Base-by-base conservation (phyloP, 1,139 yeast species). In the Pneumocystis jirovecii region DNA sequence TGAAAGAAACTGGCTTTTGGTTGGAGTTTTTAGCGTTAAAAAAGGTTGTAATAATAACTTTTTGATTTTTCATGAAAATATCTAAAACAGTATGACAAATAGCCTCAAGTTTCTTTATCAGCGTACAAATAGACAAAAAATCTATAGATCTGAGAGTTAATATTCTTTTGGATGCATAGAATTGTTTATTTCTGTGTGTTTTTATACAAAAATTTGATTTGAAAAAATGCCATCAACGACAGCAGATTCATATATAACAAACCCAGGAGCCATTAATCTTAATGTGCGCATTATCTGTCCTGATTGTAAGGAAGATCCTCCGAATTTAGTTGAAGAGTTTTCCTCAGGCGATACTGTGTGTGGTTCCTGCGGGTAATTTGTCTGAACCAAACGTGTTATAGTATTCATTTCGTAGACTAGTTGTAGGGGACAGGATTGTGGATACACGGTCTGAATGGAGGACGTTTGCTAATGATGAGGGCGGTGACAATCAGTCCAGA, bases 381-480 rank as follows among this genome's bases (percentile, higher is more conserved):
- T n/a, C n/a, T 21, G 50, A 35, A 34, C 17, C 17, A 64, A 25
- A 50, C 2, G 5, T 64, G 60, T 7, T 7, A n/a, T 19, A n/a
- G 50, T 59, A 31, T 56, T 60, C 60, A 44, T 60, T 45, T 45
- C 40, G 21, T 63, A 70, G 31, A 39, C 80, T 93, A 68, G 98
- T 93, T 1, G 81, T 93, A 40, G 89, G 96, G 71, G 96, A 90
- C 74, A 81, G 95, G 70, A 87, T 93, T 65, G 96, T 93, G 44
- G 98, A 93, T 74, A 91, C 96, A 5, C 81, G 98, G 71, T 89
- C 96, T 1, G 98, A 93, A 79, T 93, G 98, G 98, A 88, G 98
- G 80, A 93, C 98, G 1, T 93, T 93, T 76, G 74, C 80, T 63
- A 93, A 93, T 75, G 98, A 93, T 75, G 98, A 93, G 75, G 95